Base-by-base conservation (phyloP, 2,329 filamentous ascomycete genomes). In the Neoscytalidium dimidiatum region DNA sequence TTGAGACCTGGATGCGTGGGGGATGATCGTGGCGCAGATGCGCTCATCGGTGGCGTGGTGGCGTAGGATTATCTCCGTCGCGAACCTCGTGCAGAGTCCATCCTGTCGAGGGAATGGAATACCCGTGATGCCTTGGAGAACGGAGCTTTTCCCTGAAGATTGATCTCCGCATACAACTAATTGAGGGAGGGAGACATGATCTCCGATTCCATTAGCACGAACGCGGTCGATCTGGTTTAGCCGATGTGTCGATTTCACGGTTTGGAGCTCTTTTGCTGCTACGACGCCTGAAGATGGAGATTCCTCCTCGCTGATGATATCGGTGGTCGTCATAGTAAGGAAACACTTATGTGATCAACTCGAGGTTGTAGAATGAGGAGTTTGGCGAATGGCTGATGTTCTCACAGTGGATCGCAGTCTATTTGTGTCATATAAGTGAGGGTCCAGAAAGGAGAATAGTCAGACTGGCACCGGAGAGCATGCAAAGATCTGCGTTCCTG, bases 141-240 rank as follows among this genome's bases (percentile, higher is more conserved):
- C 73, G 1, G 72, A 74, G 51, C 71, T 72, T 58, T 75, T 75
- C 17, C 73, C 73, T 7, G 69, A 69, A 1, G 72, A 74, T 51
- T 75, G 73, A 49, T 75, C 72, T 29, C 72, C 73, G 43, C 72
- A 74, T 4, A 75, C 72, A 3, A 75, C 67, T 14, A 74, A 23
- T 49, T 74, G 73, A 11, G 72, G 72, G 3, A 75, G 69, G 4
- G 66, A 51, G 33, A 67, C 51, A 31, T 66, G 52, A 23, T 66
- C 64, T 1, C 64, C 60, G 2, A 67, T 52, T 28, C 60, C 64
- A 4, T 41, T 63, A 2, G 65, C 65, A 14, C 62, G 44, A 8
- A 67, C 28, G n/a, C 43, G 56, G 29, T 67, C 64, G 19, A 67
- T 67, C 31, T 63, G 63, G 46, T 67, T 64, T 28, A 67, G 31